phyloP scores from a whole-genome alignment of 176 grass and related monocot genomes.

The Cocos nucifera region DNA sequence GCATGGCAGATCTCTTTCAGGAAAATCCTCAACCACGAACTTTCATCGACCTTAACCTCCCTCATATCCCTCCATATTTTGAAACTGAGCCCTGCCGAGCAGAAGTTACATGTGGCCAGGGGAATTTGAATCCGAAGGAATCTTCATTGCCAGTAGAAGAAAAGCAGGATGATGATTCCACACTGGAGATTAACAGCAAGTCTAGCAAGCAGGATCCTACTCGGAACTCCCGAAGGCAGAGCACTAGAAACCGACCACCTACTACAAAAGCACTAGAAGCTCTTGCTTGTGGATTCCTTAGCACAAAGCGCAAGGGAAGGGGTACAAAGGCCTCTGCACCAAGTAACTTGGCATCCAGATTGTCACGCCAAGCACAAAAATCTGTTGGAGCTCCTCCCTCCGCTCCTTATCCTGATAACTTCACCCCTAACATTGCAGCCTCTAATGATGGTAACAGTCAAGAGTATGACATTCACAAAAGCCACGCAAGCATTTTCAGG shows the following conservation, averaged over 20 bases:
- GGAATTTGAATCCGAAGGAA: no score
- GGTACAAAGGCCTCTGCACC: conserved; percentile 1
- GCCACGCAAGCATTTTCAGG: no score
- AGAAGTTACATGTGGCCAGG: no score
- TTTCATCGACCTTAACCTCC: no score
- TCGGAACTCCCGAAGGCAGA: background rate
- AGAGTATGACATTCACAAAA: background rate
- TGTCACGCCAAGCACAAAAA: conserved; percentile 33
- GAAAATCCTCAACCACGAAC: no score
- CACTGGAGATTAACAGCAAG: no score
- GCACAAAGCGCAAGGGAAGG: conserved; percentile 53
- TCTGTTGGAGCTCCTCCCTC: conserved; percentile 10
- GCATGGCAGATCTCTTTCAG: no score
- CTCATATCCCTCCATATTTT: no score
- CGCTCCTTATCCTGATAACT: background rate
- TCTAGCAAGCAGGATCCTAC: background rate
- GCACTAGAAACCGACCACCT: conserved; percentile 77
- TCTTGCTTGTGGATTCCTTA: conserved; percentile 67
- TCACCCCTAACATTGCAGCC: background rate
- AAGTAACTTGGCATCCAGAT: conserved; percentile 20
- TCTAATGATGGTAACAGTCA: background rate
- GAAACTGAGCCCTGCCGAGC: no score
- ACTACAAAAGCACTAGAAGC: conserved; percentile 75
- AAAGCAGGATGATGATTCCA: no score
- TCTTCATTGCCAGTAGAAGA: no score